Conservation (phyloP, 2,329 filamentous ascomycete species). For the Colletotrichum sojae region DNA sequence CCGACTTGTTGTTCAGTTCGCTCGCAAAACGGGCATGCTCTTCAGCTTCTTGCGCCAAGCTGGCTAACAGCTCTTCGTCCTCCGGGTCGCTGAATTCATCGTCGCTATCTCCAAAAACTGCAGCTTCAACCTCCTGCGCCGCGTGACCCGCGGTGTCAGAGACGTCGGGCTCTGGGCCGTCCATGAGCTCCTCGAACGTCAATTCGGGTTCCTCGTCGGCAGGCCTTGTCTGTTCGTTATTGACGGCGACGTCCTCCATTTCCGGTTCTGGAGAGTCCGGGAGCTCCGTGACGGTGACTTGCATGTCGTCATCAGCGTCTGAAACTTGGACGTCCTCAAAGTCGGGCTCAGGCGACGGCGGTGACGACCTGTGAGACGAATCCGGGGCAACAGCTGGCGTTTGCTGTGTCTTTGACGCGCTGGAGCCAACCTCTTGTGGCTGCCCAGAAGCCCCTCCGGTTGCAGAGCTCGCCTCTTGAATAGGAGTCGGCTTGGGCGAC, state of each 20-base stretch:
- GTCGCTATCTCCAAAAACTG: slow-evolving; percentile 70
- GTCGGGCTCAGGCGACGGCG: slow-evolving; percentile 45
- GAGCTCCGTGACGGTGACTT: slow-evolving; percentile 45
- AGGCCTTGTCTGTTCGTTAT: slow-evolving; percentile 12
- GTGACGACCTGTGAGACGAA: not conserved
- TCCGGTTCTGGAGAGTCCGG: slow-evolving; percentile 38
- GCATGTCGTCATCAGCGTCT: slow-evolving; percentile 49
- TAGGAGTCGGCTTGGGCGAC: slow-evolving; percentile 45
- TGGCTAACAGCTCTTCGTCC: slow-evolving; percentile 89
- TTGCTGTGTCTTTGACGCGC: not conserved
- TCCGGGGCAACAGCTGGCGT: not conserved
- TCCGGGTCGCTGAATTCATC: slow-evolving; percentile 88
- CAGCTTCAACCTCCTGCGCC: slow-evolving; percentile 53
- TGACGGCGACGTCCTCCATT: slow-evolving; percentile 15
- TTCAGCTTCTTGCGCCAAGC: slow-evolving; percentile 90
- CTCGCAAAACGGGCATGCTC: slow-evolving; percentile 95
- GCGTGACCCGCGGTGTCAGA: slow-evolving; percentile 31
- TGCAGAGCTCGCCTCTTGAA: not conserved
- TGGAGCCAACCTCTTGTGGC: not conserved
- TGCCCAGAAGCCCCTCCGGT: slow-evolving; percentile 32
- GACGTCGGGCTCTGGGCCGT: slow-evolving; percentile 41
- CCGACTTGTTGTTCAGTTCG: slow-evolving; percentile 83
- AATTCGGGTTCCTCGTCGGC: slow-evolving; percentile 29
- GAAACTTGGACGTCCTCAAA: slow-evolving; percentile 55
- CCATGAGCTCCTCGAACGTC: slow-evolving; percentile 43